Percentiles rank a stretch among this genome's conserved stretches.
Evolutionary conservation across 306 rosid genomes (phyloP).

Genomic region (Amphicarpaea edgeworthii): DNA sequence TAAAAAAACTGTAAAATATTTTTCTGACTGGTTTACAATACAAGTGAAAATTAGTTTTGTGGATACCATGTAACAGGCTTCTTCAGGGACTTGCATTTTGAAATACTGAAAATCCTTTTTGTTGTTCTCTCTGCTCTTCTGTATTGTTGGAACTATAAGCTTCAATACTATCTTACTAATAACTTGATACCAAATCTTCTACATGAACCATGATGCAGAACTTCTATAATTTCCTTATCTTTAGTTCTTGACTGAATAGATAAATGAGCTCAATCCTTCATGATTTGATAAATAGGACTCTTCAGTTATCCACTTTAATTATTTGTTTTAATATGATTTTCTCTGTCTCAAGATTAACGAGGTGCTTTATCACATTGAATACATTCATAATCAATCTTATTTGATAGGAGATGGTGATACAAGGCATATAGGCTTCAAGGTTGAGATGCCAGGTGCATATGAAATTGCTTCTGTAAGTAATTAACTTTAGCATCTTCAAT

Average conservation of each 20-base stretch:
- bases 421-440: slow-evolving; percentile 84
- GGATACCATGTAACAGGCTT: no score
- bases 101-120: no score
- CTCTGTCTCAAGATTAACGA: slow-evolving; percentile 6
- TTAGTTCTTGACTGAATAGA: background rate
- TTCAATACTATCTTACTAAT: background rate
- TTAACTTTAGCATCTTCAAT: slow-evolving; percentile 34
- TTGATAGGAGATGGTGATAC: slow-evolving; percentile 86
- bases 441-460: slow-evolving; percentile 75
- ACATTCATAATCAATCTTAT: slow-evolving; percentile 30
- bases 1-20: no score
- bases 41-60: no score
- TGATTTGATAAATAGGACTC: slow-evolving; percentile 1
- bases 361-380: slow-evolving; percentile 31
- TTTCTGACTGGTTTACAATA: no score
- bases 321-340: slow-evolving; percentile 21
- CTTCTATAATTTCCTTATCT: slow-evolving; percentile 1
- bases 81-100: no score
- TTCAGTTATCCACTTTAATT: slow-evolving; percentile 12
- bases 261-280: background rate
- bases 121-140: no score
- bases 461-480: slow-evolving; percentile 87
- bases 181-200: background rate
- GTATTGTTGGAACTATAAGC: no score
- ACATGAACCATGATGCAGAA: no score